Evolutionary conservation across 257 asterid species (phyloP), one percentile per base, ranked within the genome.

Genomic region (Coffea canephora): DNA sequence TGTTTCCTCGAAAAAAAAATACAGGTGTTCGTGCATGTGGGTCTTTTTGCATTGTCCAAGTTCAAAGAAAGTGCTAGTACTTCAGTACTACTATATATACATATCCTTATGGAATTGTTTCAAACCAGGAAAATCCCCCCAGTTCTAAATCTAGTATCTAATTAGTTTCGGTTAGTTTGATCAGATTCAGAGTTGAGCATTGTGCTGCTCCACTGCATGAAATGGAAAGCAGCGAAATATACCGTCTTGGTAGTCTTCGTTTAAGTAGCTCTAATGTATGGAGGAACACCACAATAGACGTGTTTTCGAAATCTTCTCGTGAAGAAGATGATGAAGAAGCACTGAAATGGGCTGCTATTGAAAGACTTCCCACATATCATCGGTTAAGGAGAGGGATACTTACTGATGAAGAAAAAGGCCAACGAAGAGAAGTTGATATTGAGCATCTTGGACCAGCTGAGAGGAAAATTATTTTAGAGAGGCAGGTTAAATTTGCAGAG

Each of bases 311-410:
- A 76, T 89, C 97, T 4, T 88, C 91, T 25, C 41, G 79, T 1
- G 98, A 89, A 36, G 89, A 59, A 12, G 92, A 91, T 43, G 98
- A 93, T 61, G 98, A 93, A 69, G 96, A 91, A 27, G 94, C 96
- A 8, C 78, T 91, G 67, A 91, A 84, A 76, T 93, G 97, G 97
- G 97, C 97, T 11, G 92, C 96, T 19, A 55, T 91, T 66, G 96
- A 93, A 85, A 91, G 84, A 77, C 90, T 93, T 9, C 96, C 97
- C 0, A 93, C 97, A 0, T 80, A 86, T 80, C 87, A 87, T 36
- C 90, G 96, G 18, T 82, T 93, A 55, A 78, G 86, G 77, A 87
- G 91, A 79, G 97, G 96, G 5, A 79, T 92, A 54, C 59, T 54
- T 54, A 54, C 59, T 54, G 93, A 83, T 54, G 93, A 83, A 82